These are phyloP conservation scores for Alternaria sp. DNA, from an alignment of 2,329 filamentous ascomycete genomes.

Conservation along the genomic window DNA sequence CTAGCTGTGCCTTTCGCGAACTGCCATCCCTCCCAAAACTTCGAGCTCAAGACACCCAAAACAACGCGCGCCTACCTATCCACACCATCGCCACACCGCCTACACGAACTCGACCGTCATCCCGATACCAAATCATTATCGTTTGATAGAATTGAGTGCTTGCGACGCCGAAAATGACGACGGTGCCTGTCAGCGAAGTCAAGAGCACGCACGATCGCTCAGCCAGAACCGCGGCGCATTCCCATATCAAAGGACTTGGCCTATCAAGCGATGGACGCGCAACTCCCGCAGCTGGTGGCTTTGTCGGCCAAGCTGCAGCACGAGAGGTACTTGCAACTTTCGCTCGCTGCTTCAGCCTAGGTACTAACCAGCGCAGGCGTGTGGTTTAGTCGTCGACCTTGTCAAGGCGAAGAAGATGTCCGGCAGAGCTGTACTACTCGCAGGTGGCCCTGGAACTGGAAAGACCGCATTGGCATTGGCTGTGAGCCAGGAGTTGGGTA, in stretches of 20 bases:
- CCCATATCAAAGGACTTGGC: slow-evolving; percentile 95
- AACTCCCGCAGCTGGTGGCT: slow-evolving; percentile 75
- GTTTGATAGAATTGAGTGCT: slow-evolving; percentile 9
- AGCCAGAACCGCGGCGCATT: slow-evolving; percentile 86
- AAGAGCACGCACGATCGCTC: slow-evolving; percentile 91
- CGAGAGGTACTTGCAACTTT: slow-evolving; percentile 72
- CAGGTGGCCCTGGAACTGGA: slow-evolving; percentile 90
- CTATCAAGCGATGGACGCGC: slow-evolving; percentile 84
- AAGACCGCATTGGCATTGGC: slow-evolving; percentile 96
- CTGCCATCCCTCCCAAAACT: slow-evolving; percentile 22
- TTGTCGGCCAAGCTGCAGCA: slow-evolving; percentile 86
- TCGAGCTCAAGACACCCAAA: slow-evolving; percentile 21
- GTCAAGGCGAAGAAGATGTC: slow-evolving; percentile 98
- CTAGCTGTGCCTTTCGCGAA: slow-evolving; percentile 24
- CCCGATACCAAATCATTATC: background rate
- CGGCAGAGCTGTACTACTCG: slow-evolving; percentile 88
- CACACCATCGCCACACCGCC: slow-evolving; percentile 2
- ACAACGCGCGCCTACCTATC: slow-evolving; percentile 22
- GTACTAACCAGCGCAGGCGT: slow-evolving; percentile 67
- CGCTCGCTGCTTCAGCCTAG: background rate
- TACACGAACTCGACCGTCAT: background rate
- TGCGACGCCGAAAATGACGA: slow-evolving; percentile 42
- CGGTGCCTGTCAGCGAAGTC: slow-evolving; percentile 73
- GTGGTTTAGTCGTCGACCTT: slow-evolving; percentile 93
- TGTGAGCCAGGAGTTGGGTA: slow-evolving; percentile 95